Evolutionary conservation across 345 rosid species (phyloP), one percentile per base, ranked within the genome.

Genomic region (Laguncularia racemosa): DNA sequence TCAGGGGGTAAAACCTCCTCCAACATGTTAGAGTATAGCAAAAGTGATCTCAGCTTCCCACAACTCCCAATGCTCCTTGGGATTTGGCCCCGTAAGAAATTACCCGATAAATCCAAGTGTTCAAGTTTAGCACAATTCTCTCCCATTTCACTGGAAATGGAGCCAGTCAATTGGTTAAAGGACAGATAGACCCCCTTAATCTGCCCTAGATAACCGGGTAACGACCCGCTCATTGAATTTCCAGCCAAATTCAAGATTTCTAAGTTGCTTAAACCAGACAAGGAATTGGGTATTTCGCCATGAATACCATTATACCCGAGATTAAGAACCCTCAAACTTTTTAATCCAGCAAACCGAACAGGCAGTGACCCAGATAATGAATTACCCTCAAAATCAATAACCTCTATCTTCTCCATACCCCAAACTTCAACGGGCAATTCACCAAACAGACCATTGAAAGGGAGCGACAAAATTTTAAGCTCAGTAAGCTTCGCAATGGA

Each of bases 361-460:
- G 98, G 96, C 65, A 88, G 57, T 12, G 63, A 59, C 46, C 86
- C 90, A 38, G 69, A 52, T 0, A 84, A 48, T 52, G 52, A 43
- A 81, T 86, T 85, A 16, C 89, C 96, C 64, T 91, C 98, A 16
- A 91, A 82, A 84, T 91, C 98, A 76, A 91, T 79, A 54, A 91
- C 84, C 66, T 85, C 88, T 48, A 91, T 72, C 73, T 82, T 88
- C 63, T 78, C 71, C 95, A 91, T 80, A 9, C 66, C 76, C 95
- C 95, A 88, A 26, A 91, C 71, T 69, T 78, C 92, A 19, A 51
- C 20, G 47, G 96, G 92, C 65, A 91, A 70, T 63, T 72, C 81
- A 68, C 92, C 95, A 43, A 12, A 15, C 55, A 91, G 74, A 45
- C 85, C 80, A 76, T 88, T 83, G 16, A 88, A 91, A 8, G 95